Evolutionary conservation across 1,139 yeast species (phyloP).

Genomic region (Geotrichum candidum): DNA sequence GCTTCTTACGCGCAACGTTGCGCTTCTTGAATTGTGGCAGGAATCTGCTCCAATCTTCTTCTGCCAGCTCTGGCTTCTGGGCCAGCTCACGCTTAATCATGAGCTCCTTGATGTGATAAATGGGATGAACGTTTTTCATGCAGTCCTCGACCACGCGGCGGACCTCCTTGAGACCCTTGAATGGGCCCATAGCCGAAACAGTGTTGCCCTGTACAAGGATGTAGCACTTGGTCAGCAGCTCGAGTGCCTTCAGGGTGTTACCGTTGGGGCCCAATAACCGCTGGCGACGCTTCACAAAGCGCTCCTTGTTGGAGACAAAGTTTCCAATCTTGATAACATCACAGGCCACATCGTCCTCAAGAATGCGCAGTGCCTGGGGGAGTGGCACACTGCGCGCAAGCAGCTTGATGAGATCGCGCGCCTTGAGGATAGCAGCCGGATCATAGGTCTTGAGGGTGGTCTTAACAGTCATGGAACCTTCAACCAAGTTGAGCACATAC

Average conservation of each 20-base stretch:
- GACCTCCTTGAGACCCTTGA: constrained; percentile 83
- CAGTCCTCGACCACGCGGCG: constrained; percentile 96
- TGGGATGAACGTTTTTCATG: constrained; percentile 94
- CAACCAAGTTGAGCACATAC: constrained; percentile 83
- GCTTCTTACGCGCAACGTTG: constrained; percentile 89
- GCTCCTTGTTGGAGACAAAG: constrained; percentile 80
- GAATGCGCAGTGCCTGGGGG: constrained; percentile 88
- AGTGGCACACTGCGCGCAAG: constrained; percentile 95
- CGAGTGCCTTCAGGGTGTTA: constrained; percentile 91
- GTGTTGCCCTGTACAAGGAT: constrained; percentile 96
- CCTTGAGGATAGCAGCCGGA: constrained; percentile 89
- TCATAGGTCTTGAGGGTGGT: constrained; percentile 94
- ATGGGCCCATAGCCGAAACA: constrained; percentile 96
- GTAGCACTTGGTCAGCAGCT: constrained; percentile 86
- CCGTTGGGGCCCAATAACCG: constrained; percentile 96
- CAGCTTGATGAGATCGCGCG: constrained; percentile 88
- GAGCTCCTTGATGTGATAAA: constrained; percentile 90
- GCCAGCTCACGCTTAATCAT: constrained; percentile 96
- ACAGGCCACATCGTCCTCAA: constrained; percentile 90
- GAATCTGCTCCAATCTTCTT: constrained; percentile 96
- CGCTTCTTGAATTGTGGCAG: constrained; percentile 95
- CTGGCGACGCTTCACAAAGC: constrained; percentile 93
- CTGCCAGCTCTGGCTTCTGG: constrained; percentile 88
- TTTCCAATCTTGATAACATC: constrained; percentile 95
- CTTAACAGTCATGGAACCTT: constrained; percentile 95